Percentiles rank a stretch among this genome's conserved stretches.
phyloP scores from a whole-genome alignment of 306 rosid genomes.

The Lotus japonicus region DNA sequence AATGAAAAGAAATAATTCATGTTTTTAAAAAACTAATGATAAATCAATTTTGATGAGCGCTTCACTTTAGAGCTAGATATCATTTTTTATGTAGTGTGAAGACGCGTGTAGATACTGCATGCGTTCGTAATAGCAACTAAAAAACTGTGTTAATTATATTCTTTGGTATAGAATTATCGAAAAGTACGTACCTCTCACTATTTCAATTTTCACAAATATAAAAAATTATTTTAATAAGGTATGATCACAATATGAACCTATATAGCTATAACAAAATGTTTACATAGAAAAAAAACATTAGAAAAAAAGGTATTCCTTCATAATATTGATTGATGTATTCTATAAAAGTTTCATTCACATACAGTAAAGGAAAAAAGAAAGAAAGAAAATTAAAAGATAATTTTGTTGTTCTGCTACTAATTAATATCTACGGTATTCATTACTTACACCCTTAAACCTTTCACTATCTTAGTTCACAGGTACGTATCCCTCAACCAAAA shows the following conservation, averaged over 20 bases:
- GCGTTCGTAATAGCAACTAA: too few species aligned
- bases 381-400: constrained; percentile 1
- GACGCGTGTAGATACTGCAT: background rate
- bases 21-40: background rate
- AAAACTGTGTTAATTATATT: background rate
- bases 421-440: constrained; percentile 45
- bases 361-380: background rate
- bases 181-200: background rate
- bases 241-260: background rate
- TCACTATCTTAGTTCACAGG: constrained; percentile 13
- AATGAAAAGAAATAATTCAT: background rate
- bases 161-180: background rate
- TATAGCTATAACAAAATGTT: too few species aligned
- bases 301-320: constrained; percentile 42
- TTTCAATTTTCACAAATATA: background rate
- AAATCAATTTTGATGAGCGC: background rate
- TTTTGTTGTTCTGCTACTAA: constrained; percentile 34
- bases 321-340: constrained; percentile 34
- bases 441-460: constrained; percentile 55
- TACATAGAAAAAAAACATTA: background rate
- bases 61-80: background rate
- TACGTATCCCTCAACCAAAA: constrained; percentile 53
- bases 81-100: background rate
- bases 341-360: constrained; percentile 35
- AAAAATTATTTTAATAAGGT: background rate